Evolutionary conservation across 1,284 basidiomycete genomes (phyloP).

Genomic region (Anthracocystis walkeri): DNA sequence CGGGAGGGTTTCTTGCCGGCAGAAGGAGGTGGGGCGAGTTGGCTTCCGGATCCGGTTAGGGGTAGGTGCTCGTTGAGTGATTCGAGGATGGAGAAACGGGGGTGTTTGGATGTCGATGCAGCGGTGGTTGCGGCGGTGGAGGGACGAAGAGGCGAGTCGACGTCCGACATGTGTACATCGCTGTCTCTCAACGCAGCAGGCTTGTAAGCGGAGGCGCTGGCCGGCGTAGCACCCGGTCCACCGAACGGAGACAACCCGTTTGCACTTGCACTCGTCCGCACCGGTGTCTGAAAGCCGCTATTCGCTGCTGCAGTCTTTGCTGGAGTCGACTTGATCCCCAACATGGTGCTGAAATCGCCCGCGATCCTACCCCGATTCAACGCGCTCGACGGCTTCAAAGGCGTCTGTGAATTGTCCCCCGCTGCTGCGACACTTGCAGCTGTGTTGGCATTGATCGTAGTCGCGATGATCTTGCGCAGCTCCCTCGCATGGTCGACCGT

Average conservation of each 20-base stretch:
- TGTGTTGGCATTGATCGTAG: slow-evolving; percentile 26
- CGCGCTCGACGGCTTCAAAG: slow-evolving; percentile 38
- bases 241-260: slow-evolving; percentile 23
- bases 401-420: slow-evolving; percentile 6
- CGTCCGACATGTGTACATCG: slow-evolving; percentile 33
- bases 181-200: slow-evolving; percentile 2
- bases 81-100: slow-evolving; percentile 41
- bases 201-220: slow-evolving; percentile 42
- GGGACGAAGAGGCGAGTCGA: slow-evolving; percentile 40
- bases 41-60: slow-evolving; percentile 33
- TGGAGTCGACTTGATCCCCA: slow-evolving; percentile 39
- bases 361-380: slow-evolving; percentile 35
- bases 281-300: slow-evolving; percentile 34
- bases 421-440: slow-evolving; percentile 2
- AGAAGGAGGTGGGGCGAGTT: slow-evolving; percentile 16
- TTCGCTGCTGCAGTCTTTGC: slow-evolving; percentile 10
- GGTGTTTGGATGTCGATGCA: slow-evolving; percentile 1
- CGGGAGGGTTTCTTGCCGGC: slow-evolving; percentile 36
- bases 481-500: slow-evolving; percentile 49
- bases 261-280: background rate
- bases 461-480: slow-evolving; percentile 47
- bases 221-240: slow-evolving; percentile 26
- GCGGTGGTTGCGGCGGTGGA: background rate
- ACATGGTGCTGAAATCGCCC: slow-evolving; percentile 22
- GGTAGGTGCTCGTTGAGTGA: slow-evolving; percentile 56